Conservation (phyloP, 2,329 filamentous ascomycete species). For the Talaromyces sp. region DNA sequence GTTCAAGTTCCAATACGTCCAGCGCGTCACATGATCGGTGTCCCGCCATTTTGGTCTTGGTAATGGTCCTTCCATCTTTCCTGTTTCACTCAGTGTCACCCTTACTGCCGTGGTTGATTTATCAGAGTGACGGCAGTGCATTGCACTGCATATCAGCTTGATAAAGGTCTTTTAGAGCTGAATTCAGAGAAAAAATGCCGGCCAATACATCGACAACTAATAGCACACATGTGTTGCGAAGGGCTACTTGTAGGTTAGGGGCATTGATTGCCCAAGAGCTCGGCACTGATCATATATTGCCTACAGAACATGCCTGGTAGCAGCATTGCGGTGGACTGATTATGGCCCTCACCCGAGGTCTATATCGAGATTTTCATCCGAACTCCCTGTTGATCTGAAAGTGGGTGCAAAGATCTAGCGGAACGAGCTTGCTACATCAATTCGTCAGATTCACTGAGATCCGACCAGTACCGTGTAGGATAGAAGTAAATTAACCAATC, state of each 20-base stretch:
- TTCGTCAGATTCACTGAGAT: background rate
- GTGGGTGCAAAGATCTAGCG: background rate
- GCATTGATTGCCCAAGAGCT: background rate
- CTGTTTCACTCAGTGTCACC: background rate
- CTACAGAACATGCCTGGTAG: background rate
- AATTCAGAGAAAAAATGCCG: background rate
- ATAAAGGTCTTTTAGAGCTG: background rate
- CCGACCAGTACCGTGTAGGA: background rate
- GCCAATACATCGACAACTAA: background rate
- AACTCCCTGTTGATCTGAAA: no score
- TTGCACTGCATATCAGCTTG: background rate
- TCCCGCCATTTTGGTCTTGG: background rate
- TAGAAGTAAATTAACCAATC: background rate
- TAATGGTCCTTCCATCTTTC: no score
- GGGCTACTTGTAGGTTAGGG: background rate
- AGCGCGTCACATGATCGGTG: slow-evolving; percentile 1
- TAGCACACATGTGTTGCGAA: background rate
- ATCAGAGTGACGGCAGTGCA: background rate
- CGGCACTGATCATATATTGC: background rate
- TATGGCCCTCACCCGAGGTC: background rate
- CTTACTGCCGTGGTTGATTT: background rate
- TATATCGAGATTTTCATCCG: background rate
- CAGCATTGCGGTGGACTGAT: background rate
- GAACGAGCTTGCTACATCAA: background rate
- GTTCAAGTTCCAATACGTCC: no score